Evolutionary conservation across 352 stramenopile genomes (phyloP).

Genomic region (Pythium brachiatum): DNA sequence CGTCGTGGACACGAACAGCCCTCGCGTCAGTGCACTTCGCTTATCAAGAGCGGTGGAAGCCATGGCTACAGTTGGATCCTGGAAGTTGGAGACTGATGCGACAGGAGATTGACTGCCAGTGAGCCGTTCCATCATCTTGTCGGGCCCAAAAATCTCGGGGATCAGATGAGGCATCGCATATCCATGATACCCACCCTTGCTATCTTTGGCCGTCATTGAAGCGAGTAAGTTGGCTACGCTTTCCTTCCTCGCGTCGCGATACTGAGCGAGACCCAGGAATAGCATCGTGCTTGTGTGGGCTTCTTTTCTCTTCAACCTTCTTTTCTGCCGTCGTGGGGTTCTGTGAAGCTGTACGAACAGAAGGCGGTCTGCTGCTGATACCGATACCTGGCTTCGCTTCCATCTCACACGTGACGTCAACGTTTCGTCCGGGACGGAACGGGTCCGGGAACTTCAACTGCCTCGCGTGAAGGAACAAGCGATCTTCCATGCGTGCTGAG

Average conservation of each 20-base stretch:
- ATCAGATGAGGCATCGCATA: constrained; percentile 6
- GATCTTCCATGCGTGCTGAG: constrained; percentile 5
- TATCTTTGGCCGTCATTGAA: constrained; percentile 13
- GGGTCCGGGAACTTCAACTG: constrained; percentile 48
- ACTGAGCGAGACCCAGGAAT: background rate
- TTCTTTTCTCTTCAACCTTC: background rate
- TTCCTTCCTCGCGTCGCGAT: constrained; percentile 12
- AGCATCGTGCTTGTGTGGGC: background rate
- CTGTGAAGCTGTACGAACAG: background rate
- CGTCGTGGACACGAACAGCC: constrained; percentile 10
- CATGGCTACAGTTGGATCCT: background rate
- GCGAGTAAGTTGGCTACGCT: background rate
- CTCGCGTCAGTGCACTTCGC: background rate
- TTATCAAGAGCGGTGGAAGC: constrained; percentile 8
- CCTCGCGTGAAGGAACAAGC: constrained; percentile 56
- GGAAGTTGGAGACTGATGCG: background rate
- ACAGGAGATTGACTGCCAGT: background rate
- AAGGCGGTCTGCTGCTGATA: background rate
- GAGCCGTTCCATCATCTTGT: background rate
- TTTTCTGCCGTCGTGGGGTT: background rate
- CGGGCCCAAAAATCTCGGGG: background rate
- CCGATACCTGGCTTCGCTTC: background rate
- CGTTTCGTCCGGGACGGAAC: constrained; percentile 26
- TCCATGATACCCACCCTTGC: background rate
- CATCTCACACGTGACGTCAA: constrained; percentile 25